phyloP scores from a whole-genome alignment of 352 stramenopile genomes.

The Elongisporangium prolatum region DNA sequence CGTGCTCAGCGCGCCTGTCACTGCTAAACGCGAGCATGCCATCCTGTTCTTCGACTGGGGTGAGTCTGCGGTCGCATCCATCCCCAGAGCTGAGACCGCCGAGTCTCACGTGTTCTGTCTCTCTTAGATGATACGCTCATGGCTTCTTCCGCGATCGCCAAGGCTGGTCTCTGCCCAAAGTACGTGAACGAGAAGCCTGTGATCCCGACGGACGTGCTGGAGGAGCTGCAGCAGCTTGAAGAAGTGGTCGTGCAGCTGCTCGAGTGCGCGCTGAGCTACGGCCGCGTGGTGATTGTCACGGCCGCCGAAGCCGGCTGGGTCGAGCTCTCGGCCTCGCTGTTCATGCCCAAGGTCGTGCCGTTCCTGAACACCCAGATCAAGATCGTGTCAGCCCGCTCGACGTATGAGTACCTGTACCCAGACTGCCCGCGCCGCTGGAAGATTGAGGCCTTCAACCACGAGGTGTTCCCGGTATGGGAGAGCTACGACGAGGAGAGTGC shows the following conservation, averaged over 20 bases:
- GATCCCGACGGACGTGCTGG: constrained; percentile 66
- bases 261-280: constrained; percentile 60
- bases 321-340: constrained; percentile 81
- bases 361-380: constrained; percentile 81
- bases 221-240: constrained; percentile 72
- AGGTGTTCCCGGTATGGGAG: constrained; percentile 78
- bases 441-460: constrained; percentile 84
- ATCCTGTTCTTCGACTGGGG: constrained; percentile 87
- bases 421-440: constrained; percentile 85
- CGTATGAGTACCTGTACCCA: constrained; percentile 87
- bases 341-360: constrained; percentile 79
- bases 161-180: constrained; percentile 76
- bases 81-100: background rate
- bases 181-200: constrained; percentile 81
- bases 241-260: constrained; percentile 72
- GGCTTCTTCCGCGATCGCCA: constrained; percentile 76
- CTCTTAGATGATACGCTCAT: constrained; percentile 74
- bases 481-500: constrained; percentile 48
- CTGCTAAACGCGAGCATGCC: constrained; percentile 46
- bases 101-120: background rate
- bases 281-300: constrained; percentile 86
- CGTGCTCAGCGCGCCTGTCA: constrained; percentile 15
- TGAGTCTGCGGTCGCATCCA: constrained; percentile 20
- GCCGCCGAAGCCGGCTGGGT: constrained; percentile 89
- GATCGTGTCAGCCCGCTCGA: constrained; percentile 87